A percentile compares a stretch with the other conserved stretches of the same genome.
phyloP scores from a whole-genome alignment of 345 rosid species.

The Boechera divaricarpa region DNA sequence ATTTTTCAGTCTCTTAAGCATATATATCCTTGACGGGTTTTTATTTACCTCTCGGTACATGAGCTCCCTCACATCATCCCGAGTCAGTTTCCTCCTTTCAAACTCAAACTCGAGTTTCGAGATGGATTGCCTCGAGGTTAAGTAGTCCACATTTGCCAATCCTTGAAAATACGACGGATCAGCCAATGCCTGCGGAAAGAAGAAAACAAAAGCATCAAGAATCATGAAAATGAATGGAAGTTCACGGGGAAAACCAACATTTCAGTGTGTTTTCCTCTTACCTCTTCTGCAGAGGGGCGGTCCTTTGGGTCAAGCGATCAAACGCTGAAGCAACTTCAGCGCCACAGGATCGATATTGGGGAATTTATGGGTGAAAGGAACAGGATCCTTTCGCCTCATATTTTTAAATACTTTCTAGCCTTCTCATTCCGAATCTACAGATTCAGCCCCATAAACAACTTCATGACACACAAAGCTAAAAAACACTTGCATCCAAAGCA shows the following conservation, averaged over 20 bases:
- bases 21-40: not conserved
- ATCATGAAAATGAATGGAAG: constrained; percentile 4
- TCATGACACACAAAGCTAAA: constrained; percentile 33
- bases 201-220: constrained; percentile 30
- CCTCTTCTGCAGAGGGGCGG: constrained; percentile 95
- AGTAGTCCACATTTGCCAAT: constrained; percentile 70
- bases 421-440: constrained; percentile 92
- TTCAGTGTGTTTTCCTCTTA: constrained; percentile 37
- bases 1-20: constrained; percentile 21
- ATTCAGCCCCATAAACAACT: constrained; percentile 42
- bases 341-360: constrained; percentile 77
- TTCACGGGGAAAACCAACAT: not conserved
- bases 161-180: constrained; percentile 90
- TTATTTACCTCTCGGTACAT: constrained; percentile 87
- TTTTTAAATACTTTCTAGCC: constrained; percentile 87
- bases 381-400: constrained; percentile 72
- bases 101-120: constrained; percentile 91
- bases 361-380: constrained; percentile 67
- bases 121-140: constrained; percentile 80
- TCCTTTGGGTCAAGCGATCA: constrained; percentile 95
- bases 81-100: constrained; percentile 79
- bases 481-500: constrained; percentile 42
- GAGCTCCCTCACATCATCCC: constrained; percentile 87
- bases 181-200: constrained; percentile 71
- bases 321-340: constrained; percentile 72